Base-by-base conservation (phyloP, 164 flowering plant species). In the Saururus chinensis region DNA sequence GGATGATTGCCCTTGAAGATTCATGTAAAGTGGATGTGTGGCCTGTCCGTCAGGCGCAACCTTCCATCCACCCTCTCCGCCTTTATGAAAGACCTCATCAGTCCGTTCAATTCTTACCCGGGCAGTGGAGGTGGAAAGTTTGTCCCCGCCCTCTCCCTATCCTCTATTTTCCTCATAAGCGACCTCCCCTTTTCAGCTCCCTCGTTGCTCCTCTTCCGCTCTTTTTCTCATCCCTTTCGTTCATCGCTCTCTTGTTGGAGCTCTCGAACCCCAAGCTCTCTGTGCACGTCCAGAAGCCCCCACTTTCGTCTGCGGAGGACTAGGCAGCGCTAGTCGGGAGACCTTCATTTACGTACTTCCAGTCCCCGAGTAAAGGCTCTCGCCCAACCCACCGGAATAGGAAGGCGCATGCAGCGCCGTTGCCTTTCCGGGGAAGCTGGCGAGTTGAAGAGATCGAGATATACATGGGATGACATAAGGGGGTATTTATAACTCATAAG, bases 251-350 rank as follows among this genome's bases (percentile, higher is more conserved):
- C 62, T 78, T 81, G 45, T 77, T 79, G 11, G 66, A 80, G 67
- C 86, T 84, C 78, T 81, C 88, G 53, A 74, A 81, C 41, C 88
- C 88, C 23, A 84, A 45, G 16, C 82, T 75, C 77, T 84, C 88
- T 14, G 88, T 84, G 61, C 86, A 84, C 35, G 88, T 77, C 73
- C 57, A 62, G 53, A 83, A 23, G 19, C 83, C 83, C 19, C 20
- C 59, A 26, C 19, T 11, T 1, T 1, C 17, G 9, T 14, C 17
- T 4, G 49, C 49, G 12, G 1, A 1, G 49, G 1, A 42, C 12
- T 42, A 1, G 1, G 49, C 12, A 9, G 12, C 49, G 16, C 12
- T 42, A 10, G 16, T 4, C n/a, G n/a, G n/a, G n/a, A n/a, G n/a
- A n/a, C n/a, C n/a, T n/a, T n/a, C n/a, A n/a, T n/a, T n/a, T n/a